Evolutionary conservation across 1,284 basidiomycete genomes (phyloP).

Genomic region (Pholiota adiposa): DNA sequence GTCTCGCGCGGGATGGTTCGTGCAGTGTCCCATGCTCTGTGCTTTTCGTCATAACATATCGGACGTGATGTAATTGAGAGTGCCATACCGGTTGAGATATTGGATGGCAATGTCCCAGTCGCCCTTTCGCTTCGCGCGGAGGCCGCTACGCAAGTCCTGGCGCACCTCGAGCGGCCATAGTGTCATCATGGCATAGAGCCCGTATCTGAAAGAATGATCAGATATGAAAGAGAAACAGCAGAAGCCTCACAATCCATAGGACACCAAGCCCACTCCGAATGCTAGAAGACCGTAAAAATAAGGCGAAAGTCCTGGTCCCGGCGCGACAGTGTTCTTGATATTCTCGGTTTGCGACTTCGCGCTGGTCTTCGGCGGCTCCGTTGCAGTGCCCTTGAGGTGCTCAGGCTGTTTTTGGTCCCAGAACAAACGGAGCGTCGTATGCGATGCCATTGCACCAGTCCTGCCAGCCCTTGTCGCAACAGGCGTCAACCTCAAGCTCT

Average conservation of each 20-base stretch:
- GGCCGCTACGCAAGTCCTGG: slow-evolving; percentile 63
- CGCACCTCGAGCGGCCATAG: slow-evolving; percentile 71
- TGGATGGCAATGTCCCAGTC: slow-evolving; percentile 59
- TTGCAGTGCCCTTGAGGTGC: not conserved
- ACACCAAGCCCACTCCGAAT: slow-evolving; percentile 51
- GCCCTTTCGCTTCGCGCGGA: slow-evolving; percentile 65
- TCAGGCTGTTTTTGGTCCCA: slow-evolving; percentile 9
- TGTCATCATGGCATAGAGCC: slow-evolving; percentile 62
- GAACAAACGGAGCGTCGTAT: not conserved
- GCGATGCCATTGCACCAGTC: not conserved
- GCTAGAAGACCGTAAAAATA: slow-evolving; percentile 49
- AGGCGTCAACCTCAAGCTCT: not conserved
- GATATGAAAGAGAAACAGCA: not conserved
- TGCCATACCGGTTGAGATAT: slow-evolving; percentile 56
- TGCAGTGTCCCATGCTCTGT: slow-evolving; percentile 67
- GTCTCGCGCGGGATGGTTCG: slow-evolving; percentile 49
- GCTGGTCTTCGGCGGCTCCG: not conserved
- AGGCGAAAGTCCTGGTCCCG: slow-evolving; percentile 2
- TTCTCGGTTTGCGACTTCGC: not conserved
- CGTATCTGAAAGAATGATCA: slow-evolving; percentile 49
- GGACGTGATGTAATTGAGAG: not conserved
- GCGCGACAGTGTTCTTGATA: not conserved
- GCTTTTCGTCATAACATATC: not conserved
- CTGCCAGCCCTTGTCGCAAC: not conserved
- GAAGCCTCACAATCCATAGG: slow-evolving; percentile 54